Evolutionary conservation across 352 stramenopile genomes (phyloP).

Genomic region (Globisporangium mamillatum): DNA sequence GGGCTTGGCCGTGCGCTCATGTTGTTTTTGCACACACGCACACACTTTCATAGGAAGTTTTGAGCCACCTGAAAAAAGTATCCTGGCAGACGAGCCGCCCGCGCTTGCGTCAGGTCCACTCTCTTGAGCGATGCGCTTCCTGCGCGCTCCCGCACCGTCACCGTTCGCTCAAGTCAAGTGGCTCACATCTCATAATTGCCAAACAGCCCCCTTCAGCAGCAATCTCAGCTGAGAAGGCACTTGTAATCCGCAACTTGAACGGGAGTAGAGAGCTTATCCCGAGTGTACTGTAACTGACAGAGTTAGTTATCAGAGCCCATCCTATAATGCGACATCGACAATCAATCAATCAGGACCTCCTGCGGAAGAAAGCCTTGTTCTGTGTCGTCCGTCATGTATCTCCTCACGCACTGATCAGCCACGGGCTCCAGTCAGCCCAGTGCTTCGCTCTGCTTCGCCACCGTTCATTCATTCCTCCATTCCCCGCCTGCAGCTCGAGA

Average conservation of each 20-base stretch:
- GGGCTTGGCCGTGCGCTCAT: too few relatives aligned
- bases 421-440: neutral
- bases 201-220: too few relatives aligned
- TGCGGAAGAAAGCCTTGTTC: too few relatives aligned
- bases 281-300: neutral
- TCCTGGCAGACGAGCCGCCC: too few relatives aligned
- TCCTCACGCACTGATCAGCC: neutral
- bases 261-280: neutral
- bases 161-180: neutral
- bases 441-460: neutral
- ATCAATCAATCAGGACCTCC: neutral
- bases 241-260: neutral
- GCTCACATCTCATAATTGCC: neutral
- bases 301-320: neutral
- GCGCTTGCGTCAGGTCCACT: too few relatives aligned
- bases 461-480: conserved; percentile 1
- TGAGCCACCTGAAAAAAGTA: too few relatives aligned
- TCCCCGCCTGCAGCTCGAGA: neutral
- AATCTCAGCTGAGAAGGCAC: neutral
- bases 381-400: too few relatives aligned
- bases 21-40: too few relatives aligned
- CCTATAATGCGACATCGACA: neutral
- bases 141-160: too few relatives aligned
- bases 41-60: too few relatives aligned
- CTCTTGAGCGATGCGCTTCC: too few relatives aligned